Conservation (phyloP, 768 basidiomycete species). For the Cubamyces lactineus region DNA sequence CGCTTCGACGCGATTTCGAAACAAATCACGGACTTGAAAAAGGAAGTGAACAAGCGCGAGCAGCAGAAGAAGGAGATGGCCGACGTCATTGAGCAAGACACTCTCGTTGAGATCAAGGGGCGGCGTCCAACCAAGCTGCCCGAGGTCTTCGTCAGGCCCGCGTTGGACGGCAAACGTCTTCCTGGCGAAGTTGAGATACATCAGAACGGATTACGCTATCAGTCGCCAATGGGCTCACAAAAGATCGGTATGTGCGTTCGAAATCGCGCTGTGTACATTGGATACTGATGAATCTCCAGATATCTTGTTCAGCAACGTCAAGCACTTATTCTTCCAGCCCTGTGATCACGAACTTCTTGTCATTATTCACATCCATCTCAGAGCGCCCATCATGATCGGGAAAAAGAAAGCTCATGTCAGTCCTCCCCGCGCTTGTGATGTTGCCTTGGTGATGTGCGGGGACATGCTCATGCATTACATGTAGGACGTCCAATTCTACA, state of each 20-base stretch:
- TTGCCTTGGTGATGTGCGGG: not conserved
- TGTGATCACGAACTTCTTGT: slow-evolving; percentile 96
- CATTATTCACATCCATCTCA: slow-evolving; percentile 91
- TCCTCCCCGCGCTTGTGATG: slow-evolving; percentile 17
- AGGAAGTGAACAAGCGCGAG: slow-evolving; percentile 95
- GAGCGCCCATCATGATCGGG: slow-evolving; percentile 96
- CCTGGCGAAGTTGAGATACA: slow-evolving; percentile 99
- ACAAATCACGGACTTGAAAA: slow-evolving; percentile 94
- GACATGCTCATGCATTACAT: slow-evolving; percentile 9
- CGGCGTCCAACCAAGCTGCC: slow-evolving; percentile 83
- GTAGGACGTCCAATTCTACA: slow-evolving; percentile 97
- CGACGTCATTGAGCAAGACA: slow-evolving; percentile 95
- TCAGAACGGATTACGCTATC: slow-evolving; percentile 93
- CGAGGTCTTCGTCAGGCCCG: slow-evolving; percentile 92
- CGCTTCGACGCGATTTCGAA: slow-evolving; percentile 89
- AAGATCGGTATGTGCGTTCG: slow-evolving; percentile 72
- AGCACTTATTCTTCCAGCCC: slow-evolving; percentile 98
- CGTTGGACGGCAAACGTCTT: slow-evolving; percentile 91
- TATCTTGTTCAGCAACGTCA: slow-evolving; percentile 94
- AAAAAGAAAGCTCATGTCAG: slow-evolving; percentile 96
- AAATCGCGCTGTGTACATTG: not conserved
- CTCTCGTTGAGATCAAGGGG: slow-evolving; percentile 85
- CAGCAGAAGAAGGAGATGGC: slow-evolving; percentile 99
- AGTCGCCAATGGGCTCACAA: slow-evolving; percentile 83
- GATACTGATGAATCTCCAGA: slow-evolving; percentile 55